phyloP scores from a whole-genome alignment of 371 early-diverging fungal genomes.

The Mucor sp. region DNA sequence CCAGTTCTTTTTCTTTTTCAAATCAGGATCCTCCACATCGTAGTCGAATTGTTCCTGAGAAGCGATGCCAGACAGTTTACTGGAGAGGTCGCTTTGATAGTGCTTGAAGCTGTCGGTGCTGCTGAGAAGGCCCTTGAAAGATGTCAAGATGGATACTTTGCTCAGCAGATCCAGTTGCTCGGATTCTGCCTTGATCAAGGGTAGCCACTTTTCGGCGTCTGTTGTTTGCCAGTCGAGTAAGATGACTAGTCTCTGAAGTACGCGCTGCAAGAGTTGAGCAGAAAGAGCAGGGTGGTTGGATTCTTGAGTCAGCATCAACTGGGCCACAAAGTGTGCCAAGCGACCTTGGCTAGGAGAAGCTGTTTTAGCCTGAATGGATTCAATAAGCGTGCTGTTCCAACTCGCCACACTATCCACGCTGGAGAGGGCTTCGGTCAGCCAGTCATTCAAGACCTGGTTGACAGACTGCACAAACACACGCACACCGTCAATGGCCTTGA shows the following conservation, averaged over 20 bases:
- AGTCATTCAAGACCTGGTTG: slow-evolving; percentile 17
- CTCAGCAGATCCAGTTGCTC: slow-evolving; percentile 23
- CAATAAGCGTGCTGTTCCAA: slow-evolving; percentile 9
- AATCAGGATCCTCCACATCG: slow-evolving; percentile 10
- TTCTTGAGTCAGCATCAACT: slow-evolving; percentile 1
- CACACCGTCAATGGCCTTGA: slow-evolving; percentile 22
- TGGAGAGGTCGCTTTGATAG: slow-evolving; percentile 47
- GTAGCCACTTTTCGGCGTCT: slow-evolving; percentile 32
- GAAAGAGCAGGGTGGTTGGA: neutral
- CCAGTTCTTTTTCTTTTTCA: slow-evolving; percentile 30
- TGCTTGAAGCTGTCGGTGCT: slow-evolving; percentile 21
- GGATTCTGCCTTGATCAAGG: slow-evolving; percentile 31
- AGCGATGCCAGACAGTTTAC: slow-evolving; percentile 34
- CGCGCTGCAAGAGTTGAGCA: slow-evolving; percentile 17
- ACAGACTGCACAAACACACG: slow-evolving; percentile 25
- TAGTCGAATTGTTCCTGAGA: slow-evolving; percentile 28
- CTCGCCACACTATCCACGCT: neutral
- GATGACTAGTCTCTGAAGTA: slow-evolving; percentile 15
- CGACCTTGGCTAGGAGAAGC: neutral
- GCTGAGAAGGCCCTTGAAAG: slow-evolving; percentile 31
- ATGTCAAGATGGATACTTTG: slow-evolving; percentile 34
- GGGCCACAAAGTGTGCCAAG: slow-evolving; percentile 3
- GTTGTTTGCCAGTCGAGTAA: slow-evolving; percentile 13
- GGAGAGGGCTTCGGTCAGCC: slow-evolving; percentile 2
- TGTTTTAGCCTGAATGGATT: neutral